These are phyloP conservation scores for Ophiostoma piceae DNA, from an alignment of 2,329 filamentous ascomycete species.

Conservation along the genomic window DNA sequence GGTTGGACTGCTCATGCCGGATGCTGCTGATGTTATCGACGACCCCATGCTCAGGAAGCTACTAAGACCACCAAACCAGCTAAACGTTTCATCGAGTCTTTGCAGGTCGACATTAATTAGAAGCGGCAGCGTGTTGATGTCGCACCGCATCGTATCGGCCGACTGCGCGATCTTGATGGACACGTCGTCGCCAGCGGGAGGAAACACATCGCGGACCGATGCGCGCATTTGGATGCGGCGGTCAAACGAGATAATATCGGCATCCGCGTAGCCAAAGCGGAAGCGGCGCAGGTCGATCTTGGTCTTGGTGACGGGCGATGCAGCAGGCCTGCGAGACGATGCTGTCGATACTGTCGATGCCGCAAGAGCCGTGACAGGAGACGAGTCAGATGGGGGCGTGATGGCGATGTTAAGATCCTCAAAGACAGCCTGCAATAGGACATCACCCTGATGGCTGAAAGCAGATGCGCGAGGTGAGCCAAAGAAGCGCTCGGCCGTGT, in stretches of 20 bases:
- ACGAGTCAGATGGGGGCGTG: constrained; percentile 29
- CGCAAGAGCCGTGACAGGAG: neutral
- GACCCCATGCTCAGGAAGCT: constrained; percentile 83
- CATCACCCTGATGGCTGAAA: constrained; percentile 40
- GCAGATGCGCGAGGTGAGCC: constrained; percentile 37
- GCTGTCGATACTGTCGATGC: neutral
- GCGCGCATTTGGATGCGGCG: constrained; percentile 52
- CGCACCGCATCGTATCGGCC: constrained; percentile 46
- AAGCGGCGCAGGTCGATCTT: constrained; percentile 52
- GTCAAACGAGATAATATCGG: constrained; percentile 60
- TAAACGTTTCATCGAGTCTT: constrained; percentile 77
- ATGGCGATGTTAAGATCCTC: constrained; percentile 40
- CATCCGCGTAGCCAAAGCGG: constrained; percentile 57
- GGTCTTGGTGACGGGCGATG: constrained; percentile 28
- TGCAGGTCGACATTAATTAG: constrained; percentile 72
- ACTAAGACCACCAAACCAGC: constrained; percentile 85
- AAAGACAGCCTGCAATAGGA: constrained; percentile 49
- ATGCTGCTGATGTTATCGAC: constrained; percentile 72
- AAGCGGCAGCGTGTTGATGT: constrained; percentile 71
- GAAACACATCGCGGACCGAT: constrained; percentile 55
- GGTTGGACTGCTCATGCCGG: constrained; percentile 32
- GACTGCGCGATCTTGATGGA: constrained; percentile 49
- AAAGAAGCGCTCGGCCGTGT: constrained; percentile 45
- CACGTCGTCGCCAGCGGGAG: constrained; percentile 53
- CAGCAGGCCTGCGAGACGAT: neutral